phyloP scores from a whole-genome alignment of 176 grass and related monocot genomes.

The Cenchrus americanus region DNA sequence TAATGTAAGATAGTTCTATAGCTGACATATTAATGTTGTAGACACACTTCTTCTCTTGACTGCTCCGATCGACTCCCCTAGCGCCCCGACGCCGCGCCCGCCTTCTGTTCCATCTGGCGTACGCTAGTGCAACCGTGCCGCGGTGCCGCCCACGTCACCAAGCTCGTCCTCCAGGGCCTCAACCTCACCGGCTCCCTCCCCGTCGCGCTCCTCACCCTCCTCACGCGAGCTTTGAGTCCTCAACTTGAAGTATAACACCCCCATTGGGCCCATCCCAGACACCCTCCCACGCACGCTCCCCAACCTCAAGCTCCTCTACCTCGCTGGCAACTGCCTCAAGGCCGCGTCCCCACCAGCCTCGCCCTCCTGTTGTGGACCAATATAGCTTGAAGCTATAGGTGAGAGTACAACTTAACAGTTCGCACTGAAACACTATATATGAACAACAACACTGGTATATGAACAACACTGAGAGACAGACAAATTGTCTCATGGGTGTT shows the following conservation, averaged over 20 bases:
- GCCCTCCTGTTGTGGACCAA: conserved; percentile 24
- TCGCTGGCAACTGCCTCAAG: conserved; percentile 72
- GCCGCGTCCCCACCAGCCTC: conserved; percentile 57
- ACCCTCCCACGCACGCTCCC: conserved; percentile 60
- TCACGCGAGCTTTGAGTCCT: conserved; percentile 85
- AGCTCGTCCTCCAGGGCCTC: conserved; percentile 86
- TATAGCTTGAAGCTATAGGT: too few species aligned
- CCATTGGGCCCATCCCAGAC: conserved; percentile 71
- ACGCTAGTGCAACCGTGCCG: conserved; percentile 49
- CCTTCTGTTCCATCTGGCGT: conserved; percentile 73
- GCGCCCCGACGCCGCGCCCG: conserved; percentile 38
- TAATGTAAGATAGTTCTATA: too few species aligned
- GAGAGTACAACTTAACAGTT: too few species aligned
- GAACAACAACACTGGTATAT: too few species aligned
- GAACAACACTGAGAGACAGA: too few species aligned
- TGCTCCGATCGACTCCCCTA: conserved; percentile 62
- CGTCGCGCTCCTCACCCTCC: conserved; percentile 51
- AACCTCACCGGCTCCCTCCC: conserved; percentile 74
- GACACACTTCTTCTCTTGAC: conserved; percentile 48
- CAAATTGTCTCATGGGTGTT: too few species aligned
- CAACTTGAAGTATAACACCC: conserved; percentile 79
- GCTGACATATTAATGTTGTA: too few species aligned
- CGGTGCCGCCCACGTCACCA: conserved; percentile 56
- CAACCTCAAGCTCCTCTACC: conserved; percentile 50
- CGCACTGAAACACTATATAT: too few species aligned